Base-by-base conservation (phyloP, 345 rosid genomes). In the Conringia planisiliqua region DNA sequence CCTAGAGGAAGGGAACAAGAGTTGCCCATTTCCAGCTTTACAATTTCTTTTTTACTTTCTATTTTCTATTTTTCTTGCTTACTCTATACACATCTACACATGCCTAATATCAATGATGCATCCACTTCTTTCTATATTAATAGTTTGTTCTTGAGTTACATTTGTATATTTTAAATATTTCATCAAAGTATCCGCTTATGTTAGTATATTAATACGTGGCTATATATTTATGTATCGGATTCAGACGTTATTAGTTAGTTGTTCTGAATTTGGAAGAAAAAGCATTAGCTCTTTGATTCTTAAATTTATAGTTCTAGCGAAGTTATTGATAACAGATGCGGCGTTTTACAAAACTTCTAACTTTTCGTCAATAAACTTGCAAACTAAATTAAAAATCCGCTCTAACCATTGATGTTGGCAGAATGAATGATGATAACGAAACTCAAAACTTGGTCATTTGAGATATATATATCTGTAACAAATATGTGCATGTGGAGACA, bases 1-100 rank as follows among this genome's bases (percentile, higher is more conserved):
- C 68, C 32, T 29, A 10, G 29, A 6, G 1, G 24, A 36, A 68
- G 79, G 78, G 79, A 75, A 68, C 79, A 75, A 47, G 18, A 68
- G 26, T 68, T 59, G 46, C 79, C 55, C 62, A 68, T 51, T 75
- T 75, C 68, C 69, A 75, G 57, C 70, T 32, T 75, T 50, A 11
- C 73, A 57, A 11, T 18, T 47, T 65, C 10, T 10, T 30, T 18
- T 39, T 17, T n/a, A n/a, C n/a, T 30, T 12, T 46, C 39, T 36
- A 36, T 50, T 14, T 55, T 59, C 3, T 33, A 10, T 7, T 57
- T 72, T 43, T 63, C 17, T 66, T 46, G 27, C 61, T 47, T 33
- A 36, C 51, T 74, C 50, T 58, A n/a, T 58, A 47, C 72, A 62
- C 70, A 22, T 32, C 11, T 44, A 55, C 77, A 66, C 72, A 74